Conservation (phyloP, 1,139 yeast species). For the Yamadazyma epiphylla region DNA sequence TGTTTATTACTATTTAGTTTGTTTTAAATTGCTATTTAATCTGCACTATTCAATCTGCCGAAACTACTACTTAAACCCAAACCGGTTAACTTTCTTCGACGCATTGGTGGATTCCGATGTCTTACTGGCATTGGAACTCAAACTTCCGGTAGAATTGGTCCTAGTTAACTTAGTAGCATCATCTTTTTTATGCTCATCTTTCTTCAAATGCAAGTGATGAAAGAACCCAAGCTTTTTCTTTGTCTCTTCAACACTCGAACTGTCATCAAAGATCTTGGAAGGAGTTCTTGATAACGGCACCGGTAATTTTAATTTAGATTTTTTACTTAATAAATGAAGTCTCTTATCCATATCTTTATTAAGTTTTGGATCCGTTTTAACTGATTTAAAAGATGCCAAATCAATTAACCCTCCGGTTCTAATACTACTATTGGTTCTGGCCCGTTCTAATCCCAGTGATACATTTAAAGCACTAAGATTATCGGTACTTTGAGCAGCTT, state of each 20-base stretch:
- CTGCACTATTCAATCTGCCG: background rate
- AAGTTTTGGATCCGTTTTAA: slow-evolving; percentile 16
- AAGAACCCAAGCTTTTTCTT: slow-evolving; percentile 21
- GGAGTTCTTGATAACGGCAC: slow-evolving; percentile 12
- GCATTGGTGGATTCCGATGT: slow-evolving; percentile 6
- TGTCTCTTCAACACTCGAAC: slow-evolving; percentile 8
- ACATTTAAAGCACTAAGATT: slow-evolving; percentile 1
- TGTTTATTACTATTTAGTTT: no score
- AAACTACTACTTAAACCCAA: slow-evolving; percentile 10
- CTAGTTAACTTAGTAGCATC: slow-evolving; percentile 11
- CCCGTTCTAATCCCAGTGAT: slow-evolving; percentile 14
- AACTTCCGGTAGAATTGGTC: slow-evolving; percentile 16
- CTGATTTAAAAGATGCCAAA: slow-evolving; percentile 27
- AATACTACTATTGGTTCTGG: slow-evolving; percentile 22
- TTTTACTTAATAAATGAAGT: slow-evolving; percentile 25
- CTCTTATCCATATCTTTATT: slow-evolving; percentile 25
- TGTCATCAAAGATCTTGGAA: slow-evolving; percentile 12
- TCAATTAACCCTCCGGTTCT: slow-evolving; percentile 20
- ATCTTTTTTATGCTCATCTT: slow-evolving; percentile 7
- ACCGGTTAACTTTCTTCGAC: slow-evolving; percentile 8
- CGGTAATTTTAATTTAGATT: slow-evolving; percentile 11
- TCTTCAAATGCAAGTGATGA: slow-evolving; percentile 16
- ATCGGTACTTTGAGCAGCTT: background rate
- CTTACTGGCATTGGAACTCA: slow-evolving; percentile 16
- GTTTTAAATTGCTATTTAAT: no score